phyloP scores from a whole-genome alignment of 1,284 basidiomycete species.

The Wolfiporia cocos region DNA sequence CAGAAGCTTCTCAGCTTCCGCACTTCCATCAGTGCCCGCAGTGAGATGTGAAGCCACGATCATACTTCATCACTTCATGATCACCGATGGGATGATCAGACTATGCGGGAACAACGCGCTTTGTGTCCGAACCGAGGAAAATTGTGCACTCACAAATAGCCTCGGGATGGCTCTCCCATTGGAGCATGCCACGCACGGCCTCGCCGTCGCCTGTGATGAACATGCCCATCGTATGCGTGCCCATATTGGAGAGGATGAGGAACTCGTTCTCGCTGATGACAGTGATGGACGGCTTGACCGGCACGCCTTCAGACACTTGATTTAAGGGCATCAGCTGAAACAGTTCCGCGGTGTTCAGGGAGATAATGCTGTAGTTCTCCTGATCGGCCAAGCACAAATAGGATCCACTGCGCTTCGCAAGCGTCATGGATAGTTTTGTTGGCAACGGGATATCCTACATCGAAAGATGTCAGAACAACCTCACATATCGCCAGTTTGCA shows the following conservation, averaged over 20 bases:
- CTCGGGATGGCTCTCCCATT: constrained; percentile 77
- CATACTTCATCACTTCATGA: background rate
- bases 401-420: constrained; percentile 61
- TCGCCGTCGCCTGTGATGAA: constrained; percentile 83
- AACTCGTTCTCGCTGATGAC: constrained; percentile 78
- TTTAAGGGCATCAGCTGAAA: constrained; percentile 73
- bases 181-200: constrained; percentile 82
- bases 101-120: background rate
- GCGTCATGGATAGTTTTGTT: constrained; percentile 43
- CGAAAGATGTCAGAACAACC: background rate
- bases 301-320: constrained; percentile 45
- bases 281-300: constrained; percentile 66
- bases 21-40: no score
- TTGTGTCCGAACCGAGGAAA: no score
- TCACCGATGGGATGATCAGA: background rate
- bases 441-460: constrained; percentile 78
- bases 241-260: constrained; percentile 73
- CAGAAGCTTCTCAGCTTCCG: no score
- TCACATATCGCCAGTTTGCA: no score
- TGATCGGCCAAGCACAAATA: constrained; percentile 73
- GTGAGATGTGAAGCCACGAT: background rate
- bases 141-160: constrained; percentile 59
- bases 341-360: constrained; percentile 63
- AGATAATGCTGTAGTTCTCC: constrained; percentile 70
- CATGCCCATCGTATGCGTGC: constrained; percentile 70